Evolutionary conservation across 345 rosid species (phyloP).

Genomic region (Zanthoxylum bungeanum): DNA sequence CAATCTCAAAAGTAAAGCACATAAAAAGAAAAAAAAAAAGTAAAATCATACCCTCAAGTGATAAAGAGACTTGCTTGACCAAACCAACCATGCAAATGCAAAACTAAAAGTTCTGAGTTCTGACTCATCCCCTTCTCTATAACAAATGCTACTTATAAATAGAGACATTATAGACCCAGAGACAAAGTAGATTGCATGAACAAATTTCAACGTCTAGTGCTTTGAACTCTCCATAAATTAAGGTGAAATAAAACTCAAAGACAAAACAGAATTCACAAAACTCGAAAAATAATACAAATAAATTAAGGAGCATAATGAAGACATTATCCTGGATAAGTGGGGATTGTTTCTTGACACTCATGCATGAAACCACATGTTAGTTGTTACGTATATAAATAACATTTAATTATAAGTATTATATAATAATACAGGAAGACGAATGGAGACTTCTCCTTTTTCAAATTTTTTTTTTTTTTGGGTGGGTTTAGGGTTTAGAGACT

Average conservation of each 20-base stretch:
- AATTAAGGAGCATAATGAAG: slow-evolving; percentile 22
- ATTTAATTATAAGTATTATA: slow-evolving; percentile 9
- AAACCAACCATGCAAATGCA: slow-evolving; percentile 11
- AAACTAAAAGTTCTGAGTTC: slow-evolving; percentile 15
- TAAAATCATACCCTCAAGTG: neutral
- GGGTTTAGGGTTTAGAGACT: slow-evolving; percentile 16
- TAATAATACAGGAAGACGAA: neutral
- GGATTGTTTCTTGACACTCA: slow-evolving; percentile 29
- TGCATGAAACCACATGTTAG: slow-evolving; percentile 35
- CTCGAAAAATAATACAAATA: slow-evolving; percentile 18
- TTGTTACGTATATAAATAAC: slow-evolving; percentile 5
- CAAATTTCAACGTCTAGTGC: slow-evolving; percentile 38
- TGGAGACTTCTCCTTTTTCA: neutral
- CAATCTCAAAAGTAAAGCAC: neutral
- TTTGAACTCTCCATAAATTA: slow-evolving; percentile 35
- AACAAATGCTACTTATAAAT: slow-evolving; percentile 19
- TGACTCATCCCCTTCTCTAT: slow-evolving; percentile 4
- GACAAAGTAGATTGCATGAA: slow-evolving; percentile 26
- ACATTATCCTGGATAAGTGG: slow-evolving; percentile 34
- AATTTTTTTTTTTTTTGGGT: neutral
- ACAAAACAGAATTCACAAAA: slow-evolving; percentile 30
- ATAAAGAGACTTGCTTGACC: slow-evolving; percentile 7
- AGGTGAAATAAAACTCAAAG: slow-evolving; percentile 1
- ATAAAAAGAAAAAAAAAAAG: neutral
- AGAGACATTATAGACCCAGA: neutral